Conservation (phyloP, 306 rosid species). For the Cucumis sativus region DNA sequence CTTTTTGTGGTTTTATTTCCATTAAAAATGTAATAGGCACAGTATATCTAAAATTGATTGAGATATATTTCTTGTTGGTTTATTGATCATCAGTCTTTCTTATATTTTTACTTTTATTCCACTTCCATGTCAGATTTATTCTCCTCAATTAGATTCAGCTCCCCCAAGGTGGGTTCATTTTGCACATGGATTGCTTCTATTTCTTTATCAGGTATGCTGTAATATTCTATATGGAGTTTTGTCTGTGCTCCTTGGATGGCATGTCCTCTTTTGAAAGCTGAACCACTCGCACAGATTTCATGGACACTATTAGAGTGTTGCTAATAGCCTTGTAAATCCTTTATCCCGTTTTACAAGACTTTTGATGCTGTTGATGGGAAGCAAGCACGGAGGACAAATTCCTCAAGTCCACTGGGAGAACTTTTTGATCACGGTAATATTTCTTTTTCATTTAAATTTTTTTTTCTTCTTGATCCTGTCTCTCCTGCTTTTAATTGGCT, state of each 20-base stretch:
- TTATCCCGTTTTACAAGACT: constrained; percentile 36
- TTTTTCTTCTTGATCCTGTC: background rate
- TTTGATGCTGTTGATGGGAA: constrained; percentile 99
- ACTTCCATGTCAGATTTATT: constrained; percentile 54
- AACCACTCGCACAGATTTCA: background rate
- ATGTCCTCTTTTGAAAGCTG: background rate
- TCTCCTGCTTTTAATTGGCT: background rate
- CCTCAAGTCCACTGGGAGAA: constrained; percentile 96
- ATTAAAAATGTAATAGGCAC: background rate
- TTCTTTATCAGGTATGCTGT: constrained; percentile 71
- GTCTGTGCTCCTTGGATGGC: background rate
- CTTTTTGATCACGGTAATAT: constrained; percentile 88
- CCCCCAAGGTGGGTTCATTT: constrained; percentile 97
- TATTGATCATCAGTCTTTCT: background rate
- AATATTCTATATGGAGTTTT: background rate
- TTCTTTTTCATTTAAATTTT: background rate
- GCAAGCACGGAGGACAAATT: constrained; percentile 94
- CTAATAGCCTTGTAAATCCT: background rate
- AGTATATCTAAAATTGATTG: background rate
- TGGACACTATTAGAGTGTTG: background rate
- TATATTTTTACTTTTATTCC: background rate
- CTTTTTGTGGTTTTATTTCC: background rate
- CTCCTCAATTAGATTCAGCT: constrained; percentile 76
- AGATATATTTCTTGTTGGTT: background rate
- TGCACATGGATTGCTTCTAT: constrained; percentile 86